Conservation (phyloP, 2,329 filamentous ascomycete species). For the Calycina marina region DNA sequence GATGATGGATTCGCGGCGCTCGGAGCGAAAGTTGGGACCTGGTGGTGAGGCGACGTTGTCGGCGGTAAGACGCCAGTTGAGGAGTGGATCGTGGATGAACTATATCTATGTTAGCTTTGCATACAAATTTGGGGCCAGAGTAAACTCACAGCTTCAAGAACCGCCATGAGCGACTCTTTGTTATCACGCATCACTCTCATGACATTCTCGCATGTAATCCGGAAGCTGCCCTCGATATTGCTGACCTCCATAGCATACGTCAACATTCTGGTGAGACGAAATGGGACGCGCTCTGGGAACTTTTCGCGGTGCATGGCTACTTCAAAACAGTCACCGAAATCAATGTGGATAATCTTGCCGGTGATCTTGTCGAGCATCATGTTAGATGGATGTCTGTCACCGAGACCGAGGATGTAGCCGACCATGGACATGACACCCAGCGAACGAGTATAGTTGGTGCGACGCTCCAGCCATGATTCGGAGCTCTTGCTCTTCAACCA, state of each 20-base stretch:
- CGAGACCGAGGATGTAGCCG: slow-evolving; percentile 94
- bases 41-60: slow-evolving; percentile 36
- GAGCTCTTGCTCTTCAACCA: slow-evolving; percentile 99
- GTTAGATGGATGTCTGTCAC: slow-evolving; percentile 94
- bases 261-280: slow-evolving; percentile 95
- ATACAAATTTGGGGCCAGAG: not conserved
- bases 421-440: slow-evolving; percentile 99
- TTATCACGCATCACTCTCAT: slow-evolving; percentile 95
- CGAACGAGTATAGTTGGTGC: slow-evolving; percentile 97
- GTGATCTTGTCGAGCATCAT: slow-evolving; percentile 93
- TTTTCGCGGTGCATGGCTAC: slow-evolving; percentile 99
- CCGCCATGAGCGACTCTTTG: slow-evolving; percentile 97
- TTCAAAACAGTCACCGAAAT: slow-evolving; percentile 99
- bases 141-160: slow-evolving; percentile 78
- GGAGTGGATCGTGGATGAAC: slow-evolving; percentile 99
- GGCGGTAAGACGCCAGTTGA: slow-evolving; percentile 81
- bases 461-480: slow-evolving; percentile 90
- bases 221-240: slow-evolving; percentile 97
- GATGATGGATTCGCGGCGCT: slow-evolving; percentile 38
- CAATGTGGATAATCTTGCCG: slow-evolving; percentile 95
- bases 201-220: slow-evolving; percentile 94
- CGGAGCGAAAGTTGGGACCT: slow-evolving; percentile 52
- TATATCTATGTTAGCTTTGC: slow-evolving; percentile 25
- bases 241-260: slow-evolving; percentile 99
- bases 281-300: slow-evolving; percentile 92